Evolutionary conservation across 2,329 filamentous ascomycete genomes (phyloP), one percentile per base, ranked within the genome.

Genomic region (Talaromyces rugulosus): DNA sequence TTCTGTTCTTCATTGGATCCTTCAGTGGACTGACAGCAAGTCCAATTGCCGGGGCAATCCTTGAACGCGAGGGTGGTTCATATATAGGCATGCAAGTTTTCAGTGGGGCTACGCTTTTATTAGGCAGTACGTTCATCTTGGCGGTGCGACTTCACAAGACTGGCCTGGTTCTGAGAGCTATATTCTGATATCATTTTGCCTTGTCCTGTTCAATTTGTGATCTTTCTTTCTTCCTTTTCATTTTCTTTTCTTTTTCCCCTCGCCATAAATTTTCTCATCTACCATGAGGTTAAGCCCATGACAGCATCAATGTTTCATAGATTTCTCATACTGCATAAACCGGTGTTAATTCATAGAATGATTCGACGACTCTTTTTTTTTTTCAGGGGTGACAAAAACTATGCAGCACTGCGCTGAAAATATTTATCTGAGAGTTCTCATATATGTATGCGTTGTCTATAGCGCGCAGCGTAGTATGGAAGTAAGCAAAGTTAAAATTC

Each of bases 1-100:
- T 67, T 9, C 63, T 64, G 8, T 73, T 65, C 56, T 66, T 65
- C 4, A 42, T 73, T 12, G 65, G 67, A 1, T 65, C 65, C 55
- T 36, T 72, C 12, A 66, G 68, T 5, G 67, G 64, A 0, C 62
- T 72, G 3, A 62, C 58, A 14, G 67, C 58, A 2, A 67, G 70
- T 28, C 70, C 69, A 4, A 70, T 72, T 36, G 70, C 68, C 1
- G 70, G 70, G 3, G 64, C 62, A 16, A 65, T 72, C 30, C 33
- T 60, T n/a, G 16, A 33, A 23, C 30, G 42, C 11, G 44, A 33
- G 27, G 31, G 28, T 53, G 57, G 57, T 23, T 36, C n/a, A 33
- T 59, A 50, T 30, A 18, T 12, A 12, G 47, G 47, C 8, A 23
- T 59, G 57, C 44, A 53, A 51, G 12, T 59, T 28, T 59, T 59